Evolutionary conservation across 2,329 filamentous ascomycete genomes (phyloP).

Genomic region (Xylaria sp.): DNA sequence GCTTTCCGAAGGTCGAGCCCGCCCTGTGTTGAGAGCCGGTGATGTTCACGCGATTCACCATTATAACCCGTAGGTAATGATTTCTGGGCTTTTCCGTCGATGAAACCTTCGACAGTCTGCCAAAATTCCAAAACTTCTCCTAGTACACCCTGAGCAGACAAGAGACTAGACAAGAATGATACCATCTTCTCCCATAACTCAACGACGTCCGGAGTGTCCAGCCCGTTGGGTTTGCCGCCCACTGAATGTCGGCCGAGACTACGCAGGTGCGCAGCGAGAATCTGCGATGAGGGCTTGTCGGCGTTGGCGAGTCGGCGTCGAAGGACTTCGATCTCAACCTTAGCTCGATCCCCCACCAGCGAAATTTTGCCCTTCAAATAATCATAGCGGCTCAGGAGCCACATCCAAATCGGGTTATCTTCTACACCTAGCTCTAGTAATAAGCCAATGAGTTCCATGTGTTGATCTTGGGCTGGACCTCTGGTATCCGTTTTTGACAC

Average conservation of each 20-base stretch:
- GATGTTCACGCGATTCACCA: slow-evolving; percentile 82
- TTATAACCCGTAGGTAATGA: slow-evolving; percentile 83
- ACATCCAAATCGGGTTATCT: slow-evolving; percentile 96
- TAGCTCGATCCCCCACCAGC: slow-evolving; percentile 82
- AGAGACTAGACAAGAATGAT: slow-evolving; percentile 75
- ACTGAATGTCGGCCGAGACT: slow-evolving; percentile 75
- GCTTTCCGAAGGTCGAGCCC: slow-evolving; percentile 79
- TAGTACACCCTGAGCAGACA: slow-evolving; percentile 83
- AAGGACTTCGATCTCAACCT: slow-evolving; percentile 91
- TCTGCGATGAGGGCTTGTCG: slow-evolving; percentile 76
- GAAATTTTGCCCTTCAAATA: slow-evolving; percentile 88
- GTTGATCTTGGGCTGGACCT: slow-evolving; percentile 76
- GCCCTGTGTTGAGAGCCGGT: slow-evolving; percentile 78
- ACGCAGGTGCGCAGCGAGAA: slow-evolving; percentile 80
- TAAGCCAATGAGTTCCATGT: slow-evolving; percentile 90
- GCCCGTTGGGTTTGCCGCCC: slow-evolving; percentile 68
- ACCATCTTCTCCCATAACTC: slow-evolving; percentile 94
- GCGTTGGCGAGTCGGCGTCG: slow-evolving; percentile 80
- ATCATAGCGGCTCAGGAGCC: slow-evolving; percentile 90
- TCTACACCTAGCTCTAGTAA: slow-evolving; percentile 94
- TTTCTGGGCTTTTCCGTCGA: slow-evolving; percentile 85
- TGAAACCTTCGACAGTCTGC: slow-evolving; percentile 90
- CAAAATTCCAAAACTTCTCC: slow-evolving; percentile 94
- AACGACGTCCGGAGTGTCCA: slow-evolving; percentile 84
- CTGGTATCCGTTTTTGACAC: slow-evolving; percentile 60